Conservation (phyloP, 2,329 filamentous ascomycete species). For the Beauveria scarabaeidicola region DNA sequence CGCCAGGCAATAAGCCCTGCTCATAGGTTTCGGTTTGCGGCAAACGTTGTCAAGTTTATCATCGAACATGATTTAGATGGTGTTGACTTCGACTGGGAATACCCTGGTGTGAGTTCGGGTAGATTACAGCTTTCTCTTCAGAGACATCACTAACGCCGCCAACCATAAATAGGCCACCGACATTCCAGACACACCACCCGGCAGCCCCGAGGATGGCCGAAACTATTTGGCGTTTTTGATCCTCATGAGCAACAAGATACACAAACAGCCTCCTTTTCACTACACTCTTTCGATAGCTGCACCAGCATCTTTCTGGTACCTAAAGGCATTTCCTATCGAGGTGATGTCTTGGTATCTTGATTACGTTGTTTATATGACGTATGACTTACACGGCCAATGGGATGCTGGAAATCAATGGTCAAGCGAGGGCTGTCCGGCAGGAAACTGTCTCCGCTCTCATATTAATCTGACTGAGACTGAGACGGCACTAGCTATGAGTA, state of each 20-base stretch:
- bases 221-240: background rate
- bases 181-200: slow-evolving; percentile 1
- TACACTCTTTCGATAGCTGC: slow-evolving; percentile 18
- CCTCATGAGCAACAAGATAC: background rate
- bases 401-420: slow-evolving; percentile 21
- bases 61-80: slow-evolving; percentile 32
- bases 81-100: slow-evolving; percentile 41
- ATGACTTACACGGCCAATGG: slow-evolving; percentile 26
- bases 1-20: slow-evolving; percentile 21
- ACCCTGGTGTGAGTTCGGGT: slow-evolving; percentile 24
- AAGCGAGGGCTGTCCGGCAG: slow-evolving; percentile 18
- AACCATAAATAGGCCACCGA: background rate
- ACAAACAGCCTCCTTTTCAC: background rate
- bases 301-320: slow-evolving; percentile 28
- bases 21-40: slow-evolving; percentile 30
- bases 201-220: background rate
- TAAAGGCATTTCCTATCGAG: slow-evolving; percentile 27
- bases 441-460: slow-evolving; percentile 27
- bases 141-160: slow-evolving; percentile 11
- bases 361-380: slow-evolving; percentile 27
- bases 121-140: background rate
- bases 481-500: slow-evolving; percentile 11
- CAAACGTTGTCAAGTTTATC: slow-evolving; percentile 31
- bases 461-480: slow-evolving; percentile 29
- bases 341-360: slow-evolving; percentile 21